Conservation (phyloP, 139 green algal genomes). For the Chlorella sp. region DNA sequence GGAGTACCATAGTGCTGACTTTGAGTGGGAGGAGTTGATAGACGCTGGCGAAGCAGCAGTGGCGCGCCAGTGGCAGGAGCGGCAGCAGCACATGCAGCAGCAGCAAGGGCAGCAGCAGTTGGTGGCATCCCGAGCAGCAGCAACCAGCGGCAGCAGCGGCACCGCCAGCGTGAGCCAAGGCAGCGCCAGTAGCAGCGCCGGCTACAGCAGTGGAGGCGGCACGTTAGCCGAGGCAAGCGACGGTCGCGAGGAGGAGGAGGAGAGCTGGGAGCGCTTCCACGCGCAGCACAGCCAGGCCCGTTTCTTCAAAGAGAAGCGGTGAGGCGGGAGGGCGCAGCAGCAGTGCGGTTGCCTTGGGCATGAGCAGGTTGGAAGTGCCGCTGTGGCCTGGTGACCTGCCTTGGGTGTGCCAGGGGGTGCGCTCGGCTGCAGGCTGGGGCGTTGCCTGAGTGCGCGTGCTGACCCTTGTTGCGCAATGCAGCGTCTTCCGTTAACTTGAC, state of each 20-base stretch:
- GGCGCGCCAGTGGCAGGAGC: conserved; percentile 37
- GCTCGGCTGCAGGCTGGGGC: too few species aligned
- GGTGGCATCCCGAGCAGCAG: background rate
- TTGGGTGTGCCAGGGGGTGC: too few species aligned
- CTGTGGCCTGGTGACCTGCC: too few species aligned
- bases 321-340: too few species aligned
- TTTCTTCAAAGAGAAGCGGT: conserved; percentile 77
- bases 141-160: background rate
- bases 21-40: conserved; percentile 58
- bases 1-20: conserved; percentile 71
- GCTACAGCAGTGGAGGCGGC: background rate
- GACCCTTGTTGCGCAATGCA: too few species aligned
- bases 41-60: conserved; percentile 43
- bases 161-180: background rate
- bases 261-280: conserved; percentile 76
- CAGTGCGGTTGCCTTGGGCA: too few species aligned
- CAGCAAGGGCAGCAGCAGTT: background rate
- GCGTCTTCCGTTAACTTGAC: background rate
- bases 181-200: background rate
- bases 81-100: background rate
- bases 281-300: conserved; percentile 50
- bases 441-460: too few species aligned
- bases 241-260: conserved; percentile 12
- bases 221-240: background rate
- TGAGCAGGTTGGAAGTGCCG: too few species aligned